These are phyloP conservation scores for Ganoderma multipileum DNA, from an alignment of 1,284 basidiomycete genomes.

Conservation along the genomic window DNA sequence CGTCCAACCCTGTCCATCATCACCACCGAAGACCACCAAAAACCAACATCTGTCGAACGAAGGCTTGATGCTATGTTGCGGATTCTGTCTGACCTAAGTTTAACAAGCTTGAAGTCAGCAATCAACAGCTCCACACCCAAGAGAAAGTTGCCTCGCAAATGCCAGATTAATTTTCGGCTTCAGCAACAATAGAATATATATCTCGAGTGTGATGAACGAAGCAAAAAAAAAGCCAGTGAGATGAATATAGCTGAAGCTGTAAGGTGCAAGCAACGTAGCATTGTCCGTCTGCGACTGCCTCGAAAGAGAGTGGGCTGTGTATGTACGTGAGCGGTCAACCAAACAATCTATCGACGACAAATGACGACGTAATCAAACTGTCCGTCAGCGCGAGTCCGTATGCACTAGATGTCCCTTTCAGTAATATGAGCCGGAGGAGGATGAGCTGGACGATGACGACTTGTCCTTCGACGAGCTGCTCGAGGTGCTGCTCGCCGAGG, in stretches of 20 bases:
- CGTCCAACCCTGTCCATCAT: not conserved
- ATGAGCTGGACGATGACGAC: not conserved
- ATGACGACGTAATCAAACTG: conserved; percentile 29
- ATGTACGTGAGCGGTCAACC: conserved; percentile 14
- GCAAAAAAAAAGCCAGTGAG: conserved; percentile 12
- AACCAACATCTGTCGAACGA: not conserved
- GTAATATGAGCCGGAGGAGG: conserved; percentile 18
- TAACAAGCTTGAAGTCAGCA: not conserved
- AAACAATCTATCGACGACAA: conserved; percentile 27
- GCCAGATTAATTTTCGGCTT: conserved; percentile 31
- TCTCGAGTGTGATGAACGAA: conserved; percentile 13
- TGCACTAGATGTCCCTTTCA: conserved; percentile 30
- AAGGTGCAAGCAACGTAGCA: conserved; percentile 29
- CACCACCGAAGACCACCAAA: not conserved
- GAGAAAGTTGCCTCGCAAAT: conserved; percentile 8
- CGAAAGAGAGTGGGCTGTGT: conserved; percentile 12
- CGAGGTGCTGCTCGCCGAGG: conserved; percentile 8
- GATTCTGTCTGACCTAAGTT: not conserved
- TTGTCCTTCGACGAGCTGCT: conserved; percentile 7
- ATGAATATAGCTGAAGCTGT: conserved; percentile 28
- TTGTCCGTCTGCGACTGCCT: conserved; percentile 25
- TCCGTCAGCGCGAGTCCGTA: conserved; percentile 31
- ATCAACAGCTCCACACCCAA: not conserved
- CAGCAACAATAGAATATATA: conserved; percentile 34
- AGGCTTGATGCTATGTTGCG: not conserved